These are phyloP conservation scores for Wickerhamiella kurtzmanii DNA, from an alignment of 805 yeast species.

Conservation along the genomic window DNA sequence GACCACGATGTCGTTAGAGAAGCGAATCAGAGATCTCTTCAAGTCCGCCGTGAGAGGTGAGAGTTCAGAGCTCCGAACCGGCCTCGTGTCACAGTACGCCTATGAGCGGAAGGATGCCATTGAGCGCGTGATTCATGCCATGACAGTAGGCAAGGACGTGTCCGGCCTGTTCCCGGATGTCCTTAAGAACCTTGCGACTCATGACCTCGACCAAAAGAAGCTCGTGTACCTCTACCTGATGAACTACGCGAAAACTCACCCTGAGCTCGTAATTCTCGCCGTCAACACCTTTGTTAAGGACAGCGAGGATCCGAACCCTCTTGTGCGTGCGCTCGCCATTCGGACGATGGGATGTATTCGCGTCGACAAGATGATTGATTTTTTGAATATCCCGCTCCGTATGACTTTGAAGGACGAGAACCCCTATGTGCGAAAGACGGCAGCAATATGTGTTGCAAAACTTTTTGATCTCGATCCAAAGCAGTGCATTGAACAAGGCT, in stretches of 20 bases:
- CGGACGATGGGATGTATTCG: conserved; percentile 98
- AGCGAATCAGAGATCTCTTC: conserved; percentile 42
- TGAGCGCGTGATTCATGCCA: conserved; percentile 91
- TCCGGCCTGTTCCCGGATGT: conserved; percentile 91
- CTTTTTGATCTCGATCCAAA: conserved; percentile 72
- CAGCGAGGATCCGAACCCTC: conserved; percentile 91
- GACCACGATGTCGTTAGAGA: conserved; percentile 27
- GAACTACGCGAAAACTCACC: conserved; percentile 95
- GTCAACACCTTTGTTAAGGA: conserved; percentile 94
- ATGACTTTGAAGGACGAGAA: conserved; percentile 81
- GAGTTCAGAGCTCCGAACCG: conserved; percentile 78
- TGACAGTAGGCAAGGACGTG: conserved; percentile 97
- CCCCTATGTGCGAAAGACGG: conserved; percentile 95
- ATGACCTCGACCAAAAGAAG: conserved; percentile 91
- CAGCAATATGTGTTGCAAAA: conserved; percentile 94
- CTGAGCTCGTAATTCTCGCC: conserved; percentile 89
- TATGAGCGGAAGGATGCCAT: conserved; percentile 87
- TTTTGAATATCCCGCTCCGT: conserved; percentile 78
- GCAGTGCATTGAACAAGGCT: conserved; percentile 77
- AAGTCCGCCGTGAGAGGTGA: conserved; percentile 49
- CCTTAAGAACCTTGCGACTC: conserved; percentile 89
- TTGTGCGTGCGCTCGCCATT: conserved; percentile 89
- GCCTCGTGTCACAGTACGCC: conserved; percentile 88
- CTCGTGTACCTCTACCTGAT: conserved; percentile 85
- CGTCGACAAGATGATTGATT: conserved; percentile 89